phyloP scores from a whole-genome alignment of 2,329 filamentous ascomycete species.

The Trichophaea hybrida region DNA sequence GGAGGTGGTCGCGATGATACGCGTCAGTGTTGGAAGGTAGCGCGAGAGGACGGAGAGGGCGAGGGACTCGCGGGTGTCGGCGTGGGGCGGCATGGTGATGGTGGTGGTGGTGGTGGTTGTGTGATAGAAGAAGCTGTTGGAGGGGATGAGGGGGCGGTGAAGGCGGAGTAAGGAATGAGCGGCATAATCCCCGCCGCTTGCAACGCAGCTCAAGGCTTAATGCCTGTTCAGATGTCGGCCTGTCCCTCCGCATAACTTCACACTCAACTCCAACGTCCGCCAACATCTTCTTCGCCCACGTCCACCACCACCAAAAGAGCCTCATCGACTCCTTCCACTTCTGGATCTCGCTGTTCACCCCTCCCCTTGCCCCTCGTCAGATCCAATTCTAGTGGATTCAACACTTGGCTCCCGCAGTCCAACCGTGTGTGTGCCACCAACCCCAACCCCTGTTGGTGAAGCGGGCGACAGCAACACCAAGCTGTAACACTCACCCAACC shows the following conservation, averaged over 20 bases:
- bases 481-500: background rate
- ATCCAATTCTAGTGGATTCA: background rate
- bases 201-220: too few species aligned
- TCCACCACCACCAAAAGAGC: background rate
- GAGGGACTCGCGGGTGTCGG: slow-evolving; percentile 31
- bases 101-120: background rate
- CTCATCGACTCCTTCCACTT: background rate
- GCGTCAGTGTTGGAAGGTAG: slow-evolving; percentile 58
- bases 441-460: background rate
- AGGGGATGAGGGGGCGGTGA: background rate
- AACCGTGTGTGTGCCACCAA: background rate
- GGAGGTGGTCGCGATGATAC: slow-evolving; percentile 65
- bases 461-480: background rate
- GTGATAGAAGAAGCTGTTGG: background rate
- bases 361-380: background rate
- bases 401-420: background rate
- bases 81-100: background rate
- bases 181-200: too few species aligned
- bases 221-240: too few species aligned
- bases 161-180: background rate
- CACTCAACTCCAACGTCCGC: background rate
- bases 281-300: background rate
- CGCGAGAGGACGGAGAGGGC: slow-evolving; percentile 74
- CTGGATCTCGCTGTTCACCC: background rate
- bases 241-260: too few species aligned